A percentile compares a stretch with the other conserved stretches of the same genome.
phyloP scores from a whole-genome alignment of 192 early-diverging fungal species.

The Linnemannia hyalina region DNA sequence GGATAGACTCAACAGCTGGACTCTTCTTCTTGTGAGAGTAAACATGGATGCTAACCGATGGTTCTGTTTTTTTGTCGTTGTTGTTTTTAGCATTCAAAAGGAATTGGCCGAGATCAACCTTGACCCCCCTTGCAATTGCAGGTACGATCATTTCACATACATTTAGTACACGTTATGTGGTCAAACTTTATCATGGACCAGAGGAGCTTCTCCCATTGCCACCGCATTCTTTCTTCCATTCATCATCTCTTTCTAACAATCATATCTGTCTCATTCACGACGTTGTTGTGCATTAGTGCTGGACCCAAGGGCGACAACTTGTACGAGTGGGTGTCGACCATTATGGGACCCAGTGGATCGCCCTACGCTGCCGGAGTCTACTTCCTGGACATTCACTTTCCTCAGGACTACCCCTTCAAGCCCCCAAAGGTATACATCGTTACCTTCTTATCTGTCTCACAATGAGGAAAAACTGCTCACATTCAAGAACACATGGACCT shows the following conservation, averaged over 20 bases:
- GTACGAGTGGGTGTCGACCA: slow-evolving; percentile 97
- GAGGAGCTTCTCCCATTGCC: background rate
- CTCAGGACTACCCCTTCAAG: slow-evolving; percentile 96
- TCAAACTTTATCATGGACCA: background rate
- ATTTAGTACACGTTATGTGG: background rate
- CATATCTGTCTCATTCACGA: background rate
- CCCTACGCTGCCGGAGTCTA: slow-evolving; percentile 94
- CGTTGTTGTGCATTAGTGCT: slow-evolving; percentile 67
- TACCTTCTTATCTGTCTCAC: background rate
- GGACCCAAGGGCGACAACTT: slow-evolving; percentile 97
- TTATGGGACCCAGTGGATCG: slow-evolving; percentile 89
- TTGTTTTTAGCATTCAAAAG: slow-evolving; percentile 85
- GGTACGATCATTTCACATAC: slow-evolving; percentile 53
- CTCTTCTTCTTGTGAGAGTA: background rate
- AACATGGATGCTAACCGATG: background rate
- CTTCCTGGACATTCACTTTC: slow-evolving; percentile 94
- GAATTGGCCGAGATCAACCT: slow-evolving; percentile 97
- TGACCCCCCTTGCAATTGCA: slow-evolving; percentile 95
- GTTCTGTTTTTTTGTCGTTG: background rate
- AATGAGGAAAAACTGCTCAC: background rate
- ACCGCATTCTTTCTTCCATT: background rate
- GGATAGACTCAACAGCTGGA: background rate
- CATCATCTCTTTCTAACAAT: background rate
- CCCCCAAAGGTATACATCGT: slow-evolving; percentile 81
- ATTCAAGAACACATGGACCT: background rate